Base-by-base conservation (phyloP, 306 rosid genomes). In the Canavalia gladiata region DNA sequence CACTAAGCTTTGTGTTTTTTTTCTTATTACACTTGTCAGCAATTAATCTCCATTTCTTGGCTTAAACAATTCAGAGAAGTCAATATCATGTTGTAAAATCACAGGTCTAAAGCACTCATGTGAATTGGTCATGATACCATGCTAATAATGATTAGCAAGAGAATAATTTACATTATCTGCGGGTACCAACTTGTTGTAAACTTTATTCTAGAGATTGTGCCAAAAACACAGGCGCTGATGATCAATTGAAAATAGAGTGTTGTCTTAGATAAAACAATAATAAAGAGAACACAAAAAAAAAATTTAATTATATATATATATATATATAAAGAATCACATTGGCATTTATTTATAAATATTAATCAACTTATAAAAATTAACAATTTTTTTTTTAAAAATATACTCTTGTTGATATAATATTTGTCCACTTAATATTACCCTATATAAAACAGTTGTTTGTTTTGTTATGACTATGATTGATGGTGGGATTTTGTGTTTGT, bases 181-280 rank as follows among this genome's bases (percentile, higher is more conserved):
- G 43, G 76, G 86, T 60, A 77, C 84, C 90, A 87, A 87, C 90
- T 81, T 87, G 87, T 72, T 34, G 46, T 33, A 66, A 64, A 41
- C 55, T 81, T 81, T 62, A 51, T 65, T 68, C 68, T 45, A 47
- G 57, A 77, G 31, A 72, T 47, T 85, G 73, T 85, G 81, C 74
- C 25, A 76, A 52, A 49, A 28, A 33, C 67, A 57, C 6, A 35
- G 37, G 54, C 31, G 47, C 46, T 66, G 2, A 6, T 55, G 12
- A 49, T 18, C 25, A 37, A 34, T 84, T 57, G 67, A 81, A 78
- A 71, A 60, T 9, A 30, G 79, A 28, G 57, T 11, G 63, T 51
- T 25, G 49, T 56, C 13, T 34, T 55, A n/a, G 25, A 54, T 9
- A 18, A 58, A 79, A 37, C 0, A 62, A 47, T 5, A 43, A 43